Base-by-base conservation (phyloP, 225 moss, liverwort and hornwort species). In the Polytrichum formosum region DNA sequence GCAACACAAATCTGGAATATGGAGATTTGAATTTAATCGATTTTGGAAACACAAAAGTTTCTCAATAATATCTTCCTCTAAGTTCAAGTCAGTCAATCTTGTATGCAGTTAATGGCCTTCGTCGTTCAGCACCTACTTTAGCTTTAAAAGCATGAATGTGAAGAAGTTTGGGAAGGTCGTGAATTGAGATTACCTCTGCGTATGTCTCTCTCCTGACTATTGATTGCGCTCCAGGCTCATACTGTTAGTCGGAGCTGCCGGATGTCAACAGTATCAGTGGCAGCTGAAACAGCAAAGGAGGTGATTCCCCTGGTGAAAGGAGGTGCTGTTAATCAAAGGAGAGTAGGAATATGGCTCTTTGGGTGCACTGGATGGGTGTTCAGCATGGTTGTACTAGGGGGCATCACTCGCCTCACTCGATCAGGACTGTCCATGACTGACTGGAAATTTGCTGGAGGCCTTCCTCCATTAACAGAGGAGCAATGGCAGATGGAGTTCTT, bases 341-440 rank as follows among this genome's bases (percentile, higher is more conserved):
- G 84, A 63, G 91, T 98, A 46, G 86, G 92, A 62, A 64, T 75
- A 64, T 98, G 98, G 98, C 85, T 98, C 56, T 92, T 98, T 72
- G 88, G 90, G 31, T 98, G 98, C 81, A 94, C 92, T 62, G 98
- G 98, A 59, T 98, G 98, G 98, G 98, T 98, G 26, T 94, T 98
- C 78, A 98, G 98, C 84, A 90, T 98, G 98, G 98, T 98, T 53
- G 91, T 98, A 46, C 77, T 98, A 13, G 98, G 98, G 75, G 98
- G 98, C 69, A 77, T 98, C 56, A 98, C 98, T 18, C 94, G 98
- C 53, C 91, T 98, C 64, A 98, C 98, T 61, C 86, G 92, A 76
- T 98, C 98, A 65, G 98, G 98, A 63, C 90, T 98, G n/a, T 98
- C 98, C 20, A 98, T 98, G 98, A 98, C 98, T 61, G 98, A 98